Base-by-base conservation (phyloP, 371 early-diverging fungal species). In the Syncephalastrum contaminatum region DNA sequence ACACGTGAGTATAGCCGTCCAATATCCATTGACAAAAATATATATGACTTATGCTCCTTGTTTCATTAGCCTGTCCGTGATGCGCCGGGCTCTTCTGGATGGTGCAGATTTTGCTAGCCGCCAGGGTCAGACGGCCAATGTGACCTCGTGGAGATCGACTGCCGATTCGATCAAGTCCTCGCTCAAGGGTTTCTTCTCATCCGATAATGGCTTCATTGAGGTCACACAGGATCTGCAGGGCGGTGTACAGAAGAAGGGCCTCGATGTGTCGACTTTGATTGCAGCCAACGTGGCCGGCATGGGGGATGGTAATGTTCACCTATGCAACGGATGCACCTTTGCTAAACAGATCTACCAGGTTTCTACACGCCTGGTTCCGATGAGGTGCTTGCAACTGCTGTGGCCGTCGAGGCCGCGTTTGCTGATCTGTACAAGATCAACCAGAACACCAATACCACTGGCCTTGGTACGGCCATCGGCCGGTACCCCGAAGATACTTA, bases 401-500 rank as follows among this genome's bases (percentile, higher is more conserved):
- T 58, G 4, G 54, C 54, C 4, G 58, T 89, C 16, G 67, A 82
- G 48, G 44, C 63, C 0, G 50, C 61, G 14, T 84, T 88, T 54
- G 62, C 60, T 12, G 44, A 59, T 0, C 52, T 83, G 41, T 90
- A 83, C 54, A 56, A 71, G 5, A 60, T 92, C 51, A 92, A 90
- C 68, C 53, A 8, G 27, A n/a, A n/a, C 43, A 7, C 54, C 18
- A 43, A 44, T 8, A 15, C 58, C n/a, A 50, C 48, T 7, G 25
- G 21, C 41, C 49, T 55, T 2, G 80, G 78, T 18, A 67, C 70
- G 10, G 85, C 86, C 0, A 72, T 86, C 18, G 91, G 91, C 10
- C 66, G 91, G 8, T 92, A 91, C 59, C 77, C 85, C 1, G 89
- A 88, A 56, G 91, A 92, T 64, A 68, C 71, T 15, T 91, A 91